Evolutionary conservation across 179 eudicot genomes (phyloP).

Genomic region (Patellifolia procumbens): DNA sequence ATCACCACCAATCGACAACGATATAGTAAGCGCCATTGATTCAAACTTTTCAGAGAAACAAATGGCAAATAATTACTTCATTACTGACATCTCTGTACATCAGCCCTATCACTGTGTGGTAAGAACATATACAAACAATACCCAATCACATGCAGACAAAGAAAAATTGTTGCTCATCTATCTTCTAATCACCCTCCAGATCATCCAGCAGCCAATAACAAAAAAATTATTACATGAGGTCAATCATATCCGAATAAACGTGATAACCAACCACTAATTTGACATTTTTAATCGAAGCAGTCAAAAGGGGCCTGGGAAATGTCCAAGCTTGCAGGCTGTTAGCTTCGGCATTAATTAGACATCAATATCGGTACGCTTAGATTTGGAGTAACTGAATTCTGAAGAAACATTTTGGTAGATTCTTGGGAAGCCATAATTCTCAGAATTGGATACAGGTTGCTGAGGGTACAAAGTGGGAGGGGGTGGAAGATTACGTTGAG

Average conservation of each 20-base stretch:
- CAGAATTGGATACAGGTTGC: constrained; percentile 68
- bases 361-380: constrained; percentile 69
- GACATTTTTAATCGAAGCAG: neutral
- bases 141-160: neutral
- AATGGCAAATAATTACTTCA: neutral
- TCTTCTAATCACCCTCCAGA: neutral
- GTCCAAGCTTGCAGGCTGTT: neutral
- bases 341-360: constrained; percentile 38
- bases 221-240: neutral
- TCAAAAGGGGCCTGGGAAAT: neutral
- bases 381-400: constrained; percentile 47
- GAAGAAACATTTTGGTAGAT: constrained; percentile 37
- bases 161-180: neutral
- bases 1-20: too few species aligned
- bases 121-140: constrained; percentile 1
- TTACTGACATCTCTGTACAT: constrained; percentile 2
- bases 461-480: constrained; percentile 88
- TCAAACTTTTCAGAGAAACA: neutral
- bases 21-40: too few species aligned
- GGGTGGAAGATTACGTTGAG: constrained; percentile 77
- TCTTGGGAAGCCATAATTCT: constrained; percentile 53
- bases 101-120: neutral
- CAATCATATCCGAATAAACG: neutral
- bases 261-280: neutral
- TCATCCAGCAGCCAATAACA: neutral